Evolutionary conservation across 2,329 filamentous ascomycete species (phyloP).

Genomic region (Zalaria sp.): DNA sequence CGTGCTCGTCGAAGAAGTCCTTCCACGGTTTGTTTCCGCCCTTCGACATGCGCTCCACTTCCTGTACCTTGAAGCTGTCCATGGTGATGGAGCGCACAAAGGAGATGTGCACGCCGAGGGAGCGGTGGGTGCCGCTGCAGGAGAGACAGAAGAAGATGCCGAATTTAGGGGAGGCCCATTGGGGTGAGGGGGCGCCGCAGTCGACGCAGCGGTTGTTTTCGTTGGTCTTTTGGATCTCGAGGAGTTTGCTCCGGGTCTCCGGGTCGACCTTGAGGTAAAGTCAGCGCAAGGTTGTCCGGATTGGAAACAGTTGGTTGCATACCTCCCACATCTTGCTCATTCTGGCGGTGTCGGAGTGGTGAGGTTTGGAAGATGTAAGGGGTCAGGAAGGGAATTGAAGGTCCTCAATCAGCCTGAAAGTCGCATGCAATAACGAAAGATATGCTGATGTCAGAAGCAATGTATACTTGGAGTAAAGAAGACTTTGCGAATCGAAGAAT

Average conservation of each 20-base stretch:
- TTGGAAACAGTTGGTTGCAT: neutral
- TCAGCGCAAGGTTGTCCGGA: no score
- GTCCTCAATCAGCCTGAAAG: no score
- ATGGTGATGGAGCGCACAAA: conserved; percentile 97
- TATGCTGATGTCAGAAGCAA: no score
- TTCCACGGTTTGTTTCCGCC: conserved; percentile 85
- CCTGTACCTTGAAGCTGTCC: conserved; percentile 90
- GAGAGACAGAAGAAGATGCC: conserved; percentile 97
- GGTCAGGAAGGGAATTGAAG: no score
- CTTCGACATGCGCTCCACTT: conserved; percentile 85
- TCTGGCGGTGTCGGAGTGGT: conserved; percentile 9
- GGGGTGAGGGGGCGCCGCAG: conserved; percentile 86
- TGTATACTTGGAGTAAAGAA: no score
- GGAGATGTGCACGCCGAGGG: conserved; percentile 92
- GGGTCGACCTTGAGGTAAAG: conserved; percentile 54
- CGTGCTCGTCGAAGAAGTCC: conserved; percentile 60
- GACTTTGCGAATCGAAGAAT: no score
- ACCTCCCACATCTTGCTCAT: conserved; percentile 80
- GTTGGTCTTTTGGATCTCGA: conserved; percentile 78
- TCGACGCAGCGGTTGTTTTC: conserved; percentile 88
- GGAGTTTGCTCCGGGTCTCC: conserved; percentile 90
- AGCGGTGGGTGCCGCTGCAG: conserved; percentile 88
- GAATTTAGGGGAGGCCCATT: conserved; percentile 95
- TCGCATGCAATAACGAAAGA: no score
- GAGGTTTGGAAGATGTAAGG: neutral